Base-by-base conservation (phyloP, 2,329 filamentous ascomycete genomes). In the Neonectria ditissima region DNA sequence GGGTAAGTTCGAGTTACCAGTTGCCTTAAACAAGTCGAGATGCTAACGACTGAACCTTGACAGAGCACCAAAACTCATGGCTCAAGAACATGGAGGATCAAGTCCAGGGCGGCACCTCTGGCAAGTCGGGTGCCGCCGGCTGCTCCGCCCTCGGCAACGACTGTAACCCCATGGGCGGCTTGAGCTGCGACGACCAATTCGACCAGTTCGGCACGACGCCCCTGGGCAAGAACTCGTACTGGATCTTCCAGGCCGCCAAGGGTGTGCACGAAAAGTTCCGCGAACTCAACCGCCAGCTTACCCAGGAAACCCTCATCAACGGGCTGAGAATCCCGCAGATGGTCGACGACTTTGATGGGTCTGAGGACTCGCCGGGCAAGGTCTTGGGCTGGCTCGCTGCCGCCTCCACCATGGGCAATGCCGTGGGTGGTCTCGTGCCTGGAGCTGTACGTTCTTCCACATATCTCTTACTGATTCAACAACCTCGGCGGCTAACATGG, bases 61-160 rank as follows among this genome's bases (percentile, higher is more conserved):
- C n/a, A 55, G 53, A 55, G 43, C 41, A 55, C 20, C 24, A 55
- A 4, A 60, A 62, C 28, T 51, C 44, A 14, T 62, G 59, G 59
- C 45, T 62, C n/a, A 62, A 62, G 52, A 62, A 62, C 37, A 56
- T 62, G 52, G 59, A 62, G 45, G 41, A 50, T 37, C 32, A 39
- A 26, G 54, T 62, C 20, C 59, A 62, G 28, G 52, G 59, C 7
- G 59, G 59, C 4, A 62, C 52, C 16, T 62, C 59, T 4, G 59
- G 59, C 37, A 56, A 62, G 51, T 62, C 59, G 13, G 55, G 55
- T 11, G 55, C 55, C 5, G 55, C 55, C 18, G 55, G 55, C 24
- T 57, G 55, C n/a, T 45, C 44, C n/a, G 55, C 39, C n/a, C 32
- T 57, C 2, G 22, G 44, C 14, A 47, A 26, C 14, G 44, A 47